Evolutionary conservation across 2,329 filamentous ascomycete genomes (phyloP).

Genomic region (Penicillium griseofulvum): DNA sequence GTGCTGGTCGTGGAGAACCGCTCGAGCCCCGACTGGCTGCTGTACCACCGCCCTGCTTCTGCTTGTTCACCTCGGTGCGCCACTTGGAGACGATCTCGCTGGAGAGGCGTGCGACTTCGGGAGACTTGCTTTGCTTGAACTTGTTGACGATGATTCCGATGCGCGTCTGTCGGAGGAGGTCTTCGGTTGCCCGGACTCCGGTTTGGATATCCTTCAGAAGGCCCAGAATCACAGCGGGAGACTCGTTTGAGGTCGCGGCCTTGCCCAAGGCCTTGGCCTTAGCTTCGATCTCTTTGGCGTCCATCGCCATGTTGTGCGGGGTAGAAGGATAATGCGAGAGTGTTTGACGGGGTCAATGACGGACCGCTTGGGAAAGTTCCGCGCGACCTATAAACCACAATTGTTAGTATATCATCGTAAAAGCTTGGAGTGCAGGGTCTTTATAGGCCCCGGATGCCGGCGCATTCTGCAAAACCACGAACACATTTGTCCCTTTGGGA

Average conservation of each 20-base stretch:
- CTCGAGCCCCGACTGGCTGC: conserved; percentile 41
- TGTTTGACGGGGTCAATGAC: background rate
- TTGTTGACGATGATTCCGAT: conserved; percentile 89
- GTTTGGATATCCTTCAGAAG: conserved; percentile 77
- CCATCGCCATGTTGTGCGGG: conserved; percentile 53
- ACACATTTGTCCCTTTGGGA: background rate
- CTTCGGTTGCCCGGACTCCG: conserved; percentile 79
- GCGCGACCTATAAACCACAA: background rate
- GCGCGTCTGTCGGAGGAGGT: conserved; percentile 84
- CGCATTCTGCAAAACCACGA: conserved; percentile 6
- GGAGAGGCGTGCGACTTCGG: conserved; percentile 69
- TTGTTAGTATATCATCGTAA: background rate
- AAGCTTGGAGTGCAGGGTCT: background rate
- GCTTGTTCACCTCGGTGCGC: conserved; percentile 49
- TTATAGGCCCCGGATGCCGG: background rate
- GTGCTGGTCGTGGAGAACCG: conserved; percentile 44
- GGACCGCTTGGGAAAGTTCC: background rate
- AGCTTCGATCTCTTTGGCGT: conserved; percentile 75
- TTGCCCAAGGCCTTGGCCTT: conserved; percentile 78
- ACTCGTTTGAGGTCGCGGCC: conserved; percentile 71
- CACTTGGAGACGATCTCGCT: conserved; percentile 76
- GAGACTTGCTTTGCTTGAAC: conserved; percentile 74
- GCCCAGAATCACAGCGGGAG: conserved; percentile 66
- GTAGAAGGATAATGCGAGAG: background rate
- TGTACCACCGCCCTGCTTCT: conserved; percentile 44